A percentile compares a stretch with the other conserved stretches of the same genome.
Conservation (phyloP, 1,284 basidiomycete species). For the Rhodotorula sp. region DNA sequence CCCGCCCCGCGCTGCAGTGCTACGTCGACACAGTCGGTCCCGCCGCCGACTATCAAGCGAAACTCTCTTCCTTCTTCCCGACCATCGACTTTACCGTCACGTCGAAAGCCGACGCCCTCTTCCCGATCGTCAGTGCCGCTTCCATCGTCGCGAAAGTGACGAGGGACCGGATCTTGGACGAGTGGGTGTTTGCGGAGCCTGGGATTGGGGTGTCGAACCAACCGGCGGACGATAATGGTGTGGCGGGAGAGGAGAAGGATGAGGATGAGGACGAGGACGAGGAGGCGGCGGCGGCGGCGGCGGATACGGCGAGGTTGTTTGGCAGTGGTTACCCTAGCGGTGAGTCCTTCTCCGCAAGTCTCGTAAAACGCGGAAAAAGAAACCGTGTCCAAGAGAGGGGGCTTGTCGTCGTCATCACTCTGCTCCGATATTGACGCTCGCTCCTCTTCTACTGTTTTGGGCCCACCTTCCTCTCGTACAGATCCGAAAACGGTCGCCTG, state of each 20-base stretch:
- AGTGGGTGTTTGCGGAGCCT: constrained; percentile 64
- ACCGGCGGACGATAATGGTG: constrained; percentile 1
- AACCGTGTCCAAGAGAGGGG: neutral
- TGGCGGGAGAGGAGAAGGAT: constrained; percentile 9
- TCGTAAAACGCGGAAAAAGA: neutral
- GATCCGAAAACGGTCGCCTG: constrained; percentile 92
- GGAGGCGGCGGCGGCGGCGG: constrained; percentile 12
- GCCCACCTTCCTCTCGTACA: constrained; percentile 42
- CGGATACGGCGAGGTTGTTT: constrained; percentile 60
- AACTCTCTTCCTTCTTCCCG: constrained; percentile 75
- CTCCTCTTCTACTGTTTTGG: neutral
- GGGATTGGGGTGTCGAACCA: constrained; percentile 16
- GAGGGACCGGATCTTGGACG: constrained; percentile 82
- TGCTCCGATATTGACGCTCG: too few relatives aligned
- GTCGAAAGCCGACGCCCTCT: constrained; percentile 90
- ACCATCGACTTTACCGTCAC: constrained; percentile 83
- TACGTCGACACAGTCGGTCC: constrained; percentile 95
- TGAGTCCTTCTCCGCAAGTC: constrained; percentile 47
- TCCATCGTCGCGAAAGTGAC: constrained; percentile 97
- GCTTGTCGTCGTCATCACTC: neutral
- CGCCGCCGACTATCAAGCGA: constrained; percentile 77
- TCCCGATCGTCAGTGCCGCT: constrained; percentile 94
- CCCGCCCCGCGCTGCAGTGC: constrained; percentile 58
- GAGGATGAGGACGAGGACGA: constrained; percentile 12
- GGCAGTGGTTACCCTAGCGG: constrained; percentile 78